Conservation (phyloP, 257 asterid species). For the Nemophila menziesii region DNA sequence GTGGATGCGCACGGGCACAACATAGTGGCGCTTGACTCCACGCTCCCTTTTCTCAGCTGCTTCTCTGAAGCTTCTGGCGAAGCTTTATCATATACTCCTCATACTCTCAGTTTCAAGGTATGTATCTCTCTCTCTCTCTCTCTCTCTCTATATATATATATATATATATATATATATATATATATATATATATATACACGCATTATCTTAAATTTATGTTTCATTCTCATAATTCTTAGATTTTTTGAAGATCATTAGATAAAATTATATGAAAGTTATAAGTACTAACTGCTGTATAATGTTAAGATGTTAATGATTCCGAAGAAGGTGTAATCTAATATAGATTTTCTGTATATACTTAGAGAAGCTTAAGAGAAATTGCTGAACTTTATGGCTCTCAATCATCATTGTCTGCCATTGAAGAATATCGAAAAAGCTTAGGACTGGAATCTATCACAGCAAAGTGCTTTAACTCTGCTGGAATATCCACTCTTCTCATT, state of each 20-base stretch:
- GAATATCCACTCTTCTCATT: conserved; percentile 53
- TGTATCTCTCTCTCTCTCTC: too few species aligned
- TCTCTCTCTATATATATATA: too few species aligned
- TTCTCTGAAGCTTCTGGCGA: conserved; percentile 78
- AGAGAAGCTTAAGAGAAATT: conserved; percentile 89
- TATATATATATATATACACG: neutral
- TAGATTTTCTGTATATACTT: neutral
- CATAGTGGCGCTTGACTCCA: conserved; percentile 60
- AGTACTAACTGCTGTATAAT: too few species aligned
- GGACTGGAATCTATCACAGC: conserved; percentile 60
- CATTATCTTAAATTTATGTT: too few species aligned
- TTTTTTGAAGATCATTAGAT: neutral
- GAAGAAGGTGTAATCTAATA: neutral
- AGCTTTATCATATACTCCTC: conserved; percentile 48
- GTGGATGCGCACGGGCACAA: conserved; percentile 94
- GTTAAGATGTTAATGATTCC: too few species aligned
- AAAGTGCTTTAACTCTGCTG: conserved; percentile 57
- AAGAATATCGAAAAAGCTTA: conserved; percentile 41
- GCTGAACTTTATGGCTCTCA: conserved; percentile 58
- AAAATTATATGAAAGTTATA: too few species aligned
- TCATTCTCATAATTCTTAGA: too few species aligned
- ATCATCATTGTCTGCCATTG: conserved; percentile 50
- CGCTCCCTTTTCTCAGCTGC: conserved; percentile 54
- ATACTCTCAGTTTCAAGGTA: conserved; percentile 82
- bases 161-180: too few species aligned